Percentiles rank a stretch among this genome's conserved stretches.
Evolutionary conservation across 2,329 filamentous ascomycete genomes (phyloP).

Genomic region (Colletotrichum spinosum): DNA sequence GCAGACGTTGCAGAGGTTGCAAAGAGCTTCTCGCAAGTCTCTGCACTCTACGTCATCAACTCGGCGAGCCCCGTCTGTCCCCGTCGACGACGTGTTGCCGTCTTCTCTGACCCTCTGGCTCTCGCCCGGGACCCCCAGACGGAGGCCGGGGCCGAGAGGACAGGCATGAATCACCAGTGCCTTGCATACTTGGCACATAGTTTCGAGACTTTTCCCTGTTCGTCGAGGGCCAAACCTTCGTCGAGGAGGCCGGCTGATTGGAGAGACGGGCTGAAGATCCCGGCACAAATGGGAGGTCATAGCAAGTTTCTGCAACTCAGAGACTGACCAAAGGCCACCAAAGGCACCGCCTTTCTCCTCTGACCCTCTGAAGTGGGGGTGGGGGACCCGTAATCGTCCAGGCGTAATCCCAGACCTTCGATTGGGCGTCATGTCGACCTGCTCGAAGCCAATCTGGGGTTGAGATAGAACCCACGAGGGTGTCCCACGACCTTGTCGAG

Average conservation of each 20-base stretch:
- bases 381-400: slow-evolving; percentile 25
- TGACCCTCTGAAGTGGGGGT: slow-evolving; percentile 29
- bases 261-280: slow-evolving; percentile 19
- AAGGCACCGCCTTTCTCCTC: background rate
- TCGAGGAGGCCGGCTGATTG: slow-evolving; percentile 24
- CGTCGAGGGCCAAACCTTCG: slow-evolving; percentile 1
- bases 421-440: slow-evolving; percentile 16
- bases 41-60: slow-evolving; percentile 15
- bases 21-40: background rate
- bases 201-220: background rate
- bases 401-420: slow-evolving; percentile 18
- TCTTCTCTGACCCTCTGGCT: background rate
- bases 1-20: background rate
- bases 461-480: slow-evolving; percentile 19
- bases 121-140: slow-evolving; percentile 7
- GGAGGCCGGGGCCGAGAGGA: background rate
- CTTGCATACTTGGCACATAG: background rate
- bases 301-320: slow-evolving; percentile 1
- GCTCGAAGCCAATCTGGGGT: slow-evolving; percentile 11
- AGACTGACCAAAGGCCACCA: background rate
- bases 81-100: too few species aligned
- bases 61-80: background rate
- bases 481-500: background rate
- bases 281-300: slow-evolving; percentile 10
- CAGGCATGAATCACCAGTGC: slow-evolving; percentile 17